Evolutionary conservation across 768 basidiomycete genomes (phyloP).

Genomic region (Macrocybe gigantea): DNA sequence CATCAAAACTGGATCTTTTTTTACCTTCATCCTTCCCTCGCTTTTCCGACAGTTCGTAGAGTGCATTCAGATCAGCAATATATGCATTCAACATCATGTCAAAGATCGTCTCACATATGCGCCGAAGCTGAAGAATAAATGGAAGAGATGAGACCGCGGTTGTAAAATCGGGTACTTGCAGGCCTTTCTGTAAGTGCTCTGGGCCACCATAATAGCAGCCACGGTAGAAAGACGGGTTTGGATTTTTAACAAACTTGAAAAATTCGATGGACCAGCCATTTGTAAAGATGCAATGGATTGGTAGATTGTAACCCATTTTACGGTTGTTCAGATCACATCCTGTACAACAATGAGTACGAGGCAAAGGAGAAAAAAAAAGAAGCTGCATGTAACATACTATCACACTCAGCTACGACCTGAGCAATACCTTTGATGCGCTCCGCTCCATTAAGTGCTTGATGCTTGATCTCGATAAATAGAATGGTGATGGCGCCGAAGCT

Average conservation of each 20-base stretch:
- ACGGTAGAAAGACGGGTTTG: slow-evolving; percentile 13
- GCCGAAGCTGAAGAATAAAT: slow-evolving; percentile 17
- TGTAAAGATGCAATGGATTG: neutral
- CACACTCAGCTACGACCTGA: slow-evolving; percentile 15
- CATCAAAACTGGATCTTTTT: slow-evolving; percentile 8
- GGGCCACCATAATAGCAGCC: slow-evolving; percentile 19
- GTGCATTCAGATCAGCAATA: slow-evolving; percentile 13
- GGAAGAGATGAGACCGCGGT: slow-evolving; percentile 8
- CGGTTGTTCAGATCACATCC: neutral
- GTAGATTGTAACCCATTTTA: neutral
- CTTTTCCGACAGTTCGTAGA: slow-evolving; percentile 7
- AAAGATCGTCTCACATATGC: slow-evolving; percentile 14
- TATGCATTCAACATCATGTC: slow-evolving; percentile 15
- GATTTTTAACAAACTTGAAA: slow-evolving; percentile 4
- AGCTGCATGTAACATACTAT: slow-evolving; percentile 10
- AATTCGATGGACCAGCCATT: neutral
- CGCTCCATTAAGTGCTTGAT: slow-evolving; percentile 7
- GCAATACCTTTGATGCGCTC: slow-evolving; percentile 15
- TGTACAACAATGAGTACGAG: neutral
- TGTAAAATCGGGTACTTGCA: slow-evolving; percentile 13
- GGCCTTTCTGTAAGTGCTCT: slow-evolving; percentile 14
- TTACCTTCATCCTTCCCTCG: slow-evolving; percentile 4
- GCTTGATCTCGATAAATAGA: slow-evolving; percentile 16
- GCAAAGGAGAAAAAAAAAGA: neutral
- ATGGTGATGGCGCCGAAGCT: slow-evolving; percentile 12